Conservation (phyloP, 495 filamentous ascomycete genomes). For the Xylaria bambusicola region DNA sequence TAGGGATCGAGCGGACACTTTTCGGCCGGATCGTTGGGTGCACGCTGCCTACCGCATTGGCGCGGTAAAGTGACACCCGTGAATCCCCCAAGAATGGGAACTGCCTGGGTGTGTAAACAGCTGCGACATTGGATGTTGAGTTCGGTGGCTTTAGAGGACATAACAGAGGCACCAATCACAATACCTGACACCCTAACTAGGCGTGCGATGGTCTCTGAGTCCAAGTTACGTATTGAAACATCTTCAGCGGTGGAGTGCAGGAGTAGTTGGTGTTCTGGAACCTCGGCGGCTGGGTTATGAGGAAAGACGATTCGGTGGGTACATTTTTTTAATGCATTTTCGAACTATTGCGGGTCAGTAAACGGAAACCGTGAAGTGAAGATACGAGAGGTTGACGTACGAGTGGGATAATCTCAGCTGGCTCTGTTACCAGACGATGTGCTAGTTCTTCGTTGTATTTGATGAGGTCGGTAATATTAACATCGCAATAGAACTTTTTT, state of each 20-base stretch:
- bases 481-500: conserved; percentile 94
- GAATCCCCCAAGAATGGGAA: conserved; percentile 81
- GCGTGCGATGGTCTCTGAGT: conserved; percentile 88
- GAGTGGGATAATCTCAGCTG: conserved; percentile 87
- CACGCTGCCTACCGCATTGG: conserved; percentile 64
- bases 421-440: conserved; percentile 85
- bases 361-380: not conserved
- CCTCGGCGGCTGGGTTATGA: conserved; percentile 65
- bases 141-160: conserved; percentile 90
- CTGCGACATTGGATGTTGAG: conserved; percentile 87
- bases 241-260: conserved; percentile 89
- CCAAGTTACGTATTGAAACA: conserved; percentile 90
- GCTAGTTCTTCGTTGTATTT: conserved; percentile 97
- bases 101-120: conserved; percentile 71
- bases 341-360: conserved; percentile 65
- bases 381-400: conserved; percentile 48
- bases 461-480: conserved; percentile 95
- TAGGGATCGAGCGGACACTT: conserved; percentile 94
- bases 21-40: conserved; percentile 58
- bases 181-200: conserved; percentile 97
- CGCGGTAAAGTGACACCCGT: conserved; percentile 81
- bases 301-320: conserved; percentile 86
- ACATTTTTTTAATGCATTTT: conserved; percentile 84
- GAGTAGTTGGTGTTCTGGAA: conserved; percentile 93
- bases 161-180: conserved; percentile 93